phyloP scores from a whole-genome alignment of 108 stramenopile species.

The Parietichytrium sp. region DNA sequence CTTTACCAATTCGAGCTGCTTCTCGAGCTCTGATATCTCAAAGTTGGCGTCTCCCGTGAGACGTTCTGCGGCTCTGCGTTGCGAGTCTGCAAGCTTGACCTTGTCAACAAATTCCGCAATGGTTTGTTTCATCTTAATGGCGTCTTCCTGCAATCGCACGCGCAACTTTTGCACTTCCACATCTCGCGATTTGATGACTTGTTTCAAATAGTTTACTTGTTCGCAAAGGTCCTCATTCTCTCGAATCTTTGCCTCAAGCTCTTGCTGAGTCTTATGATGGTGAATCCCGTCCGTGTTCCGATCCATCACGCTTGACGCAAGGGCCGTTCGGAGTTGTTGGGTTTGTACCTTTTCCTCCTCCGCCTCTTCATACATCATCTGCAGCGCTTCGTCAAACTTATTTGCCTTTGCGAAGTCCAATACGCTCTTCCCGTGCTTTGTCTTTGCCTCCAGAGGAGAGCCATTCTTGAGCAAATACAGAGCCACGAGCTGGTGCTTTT shows the following conservation, averaged over 20 bases:
- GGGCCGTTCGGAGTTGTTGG: background rate
- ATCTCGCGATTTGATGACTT: too few relatives aligned
- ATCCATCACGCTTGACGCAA: background rate
- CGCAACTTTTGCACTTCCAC: background rate
- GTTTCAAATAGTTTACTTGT: too few relatives aligned
- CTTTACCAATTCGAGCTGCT: background rate
- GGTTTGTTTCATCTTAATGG: background rate
- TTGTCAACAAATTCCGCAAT: background rate
- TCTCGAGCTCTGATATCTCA: background rate
- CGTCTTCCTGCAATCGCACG: too few relatives aligned
- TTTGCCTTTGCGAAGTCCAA: background rate
- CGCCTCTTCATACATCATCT: background rate
- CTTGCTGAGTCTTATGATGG: background rate
- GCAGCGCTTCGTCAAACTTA: background rate
- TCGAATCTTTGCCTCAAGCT: background rate
- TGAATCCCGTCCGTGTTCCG: background rate
- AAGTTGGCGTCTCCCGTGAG: background rate
- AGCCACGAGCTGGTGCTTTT: background rate
- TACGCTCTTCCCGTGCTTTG: background rate
- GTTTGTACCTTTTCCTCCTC: too few relatives aligned
- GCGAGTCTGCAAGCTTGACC: background rate
- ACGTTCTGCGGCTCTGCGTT: background rate
- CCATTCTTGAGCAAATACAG: background rate
- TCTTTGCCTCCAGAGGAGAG: background rate
- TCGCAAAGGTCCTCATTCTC: background rate